A percentile compares a stretch with the other conserved stretches of the same genome.
Evolutionary conservation across 2,329 filamentous ascomycete species (phyloP).

Genomic region (Thielaviopsis populi): DNA sequence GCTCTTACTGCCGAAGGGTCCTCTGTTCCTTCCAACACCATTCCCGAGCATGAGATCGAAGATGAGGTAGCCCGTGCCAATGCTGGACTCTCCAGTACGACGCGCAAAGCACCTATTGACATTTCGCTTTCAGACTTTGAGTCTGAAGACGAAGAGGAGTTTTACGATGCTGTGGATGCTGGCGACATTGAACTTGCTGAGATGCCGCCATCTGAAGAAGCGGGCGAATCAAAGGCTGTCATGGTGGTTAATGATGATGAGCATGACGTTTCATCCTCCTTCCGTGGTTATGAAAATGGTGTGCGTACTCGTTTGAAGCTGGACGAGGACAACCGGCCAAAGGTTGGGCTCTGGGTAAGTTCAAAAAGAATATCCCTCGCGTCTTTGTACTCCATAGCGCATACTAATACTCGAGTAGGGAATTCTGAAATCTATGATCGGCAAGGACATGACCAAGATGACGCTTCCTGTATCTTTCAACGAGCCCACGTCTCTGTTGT

Average conservation of each 20-base stretch:
- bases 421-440: constrained; percentile 98
- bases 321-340: constrained; percentile 83
- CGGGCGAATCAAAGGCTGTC: constrained; percentile 23
- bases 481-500: constrained; percentile 87
- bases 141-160: constrained; percentile 75
- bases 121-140: constrained; percentile 55
- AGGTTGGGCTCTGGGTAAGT: constrained; percentile 88
- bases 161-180: constrained; percentile 92
- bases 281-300: constrained; percentile 82
- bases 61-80: constrained; percentile 15
- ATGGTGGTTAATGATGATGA: constrained; percentile 26
- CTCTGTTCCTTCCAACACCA: constrained; percentile 21
- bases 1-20: constrained; percentile 48
- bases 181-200: constrained; percentile 73
- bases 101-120: constrained; percentile 11
- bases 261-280: constrained; percentile 59
- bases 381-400: not conserved
- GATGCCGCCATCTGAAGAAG: constrained; percentile 39
- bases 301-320: constrained; percentile 66
- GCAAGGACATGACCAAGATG: constrained; percentile 99
- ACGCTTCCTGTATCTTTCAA: constrained; percentile 97
- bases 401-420: constrained; percentile 38
- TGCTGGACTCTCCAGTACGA: not conserved
- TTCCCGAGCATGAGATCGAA: constrained; percentile 24
- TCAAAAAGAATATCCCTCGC: not conserved